Evolutionary conservation across 352 stramenopile genomes (phyloP).

Genomic region (Phytophthora boehmeriae): DNA sequence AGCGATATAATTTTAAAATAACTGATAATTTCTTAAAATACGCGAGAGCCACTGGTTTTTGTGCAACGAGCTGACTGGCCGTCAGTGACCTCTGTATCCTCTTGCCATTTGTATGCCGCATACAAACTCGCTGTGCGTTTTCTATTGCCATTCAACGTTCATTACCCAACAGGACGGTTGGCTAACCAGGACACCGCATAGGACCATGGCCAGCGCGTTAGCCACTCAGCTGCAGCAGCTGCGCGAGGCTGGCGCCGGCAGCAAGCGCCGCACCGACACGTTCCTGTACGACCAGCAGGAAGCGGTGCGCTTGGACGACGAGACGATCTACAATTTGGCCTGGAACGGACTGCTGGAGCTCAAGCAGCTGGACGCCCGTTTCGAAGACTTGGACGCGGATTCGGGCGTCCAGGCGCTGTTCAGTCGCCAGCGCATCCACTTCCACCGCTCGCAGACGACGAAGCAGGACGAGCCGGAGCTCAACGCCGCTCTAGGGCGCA

Average conservation of each 20-base stretch:
- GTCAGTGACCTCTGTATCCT: conserved; percentile 24
- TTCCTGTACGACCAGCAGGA: conserved; percentile 88
- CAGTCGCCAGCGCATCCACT: conserved; percentile 75
- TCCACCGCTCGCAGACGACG: conserved; percentile 72
- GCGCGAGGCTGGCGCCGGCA: conserved; percentile 74
- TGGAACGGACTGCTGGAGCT: conserved; percentile 85
- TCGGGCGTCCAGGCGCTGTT: conserved; percentile 64
- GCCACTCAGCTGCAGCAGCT: conserved; percentile 84
- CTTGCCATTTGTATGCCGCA: conserved; percentile 33
- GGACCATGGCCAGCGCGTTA: conserved; percentile 67
- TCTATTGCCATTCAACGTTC: conserved; percentile 16
- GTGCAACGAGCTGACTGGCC: conserved; percentile 15
- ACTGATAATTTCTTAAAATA: too few relatives aligned
- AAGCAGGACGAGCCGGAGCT: conserved; percentile 71
- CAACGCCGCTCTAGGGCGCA: conserved; percentile 61
- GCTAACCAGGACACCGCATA: conserved; percentile 10
- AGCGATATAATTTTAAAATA: too few relatives aligned
- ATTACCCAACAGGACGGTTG: conserved; percentile 32
- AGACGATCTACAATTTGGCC: conserved; percentile 86
- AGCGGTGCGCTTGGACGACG: conserved; percentile 79
- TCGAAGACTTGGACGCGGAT: conserved; percentile 71
- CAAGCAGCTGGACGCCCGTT: conserved; percentile 73
- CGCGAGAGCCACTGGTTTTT: too few relatives aligned
- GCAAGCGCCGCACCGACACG: conserved; percentile 81
- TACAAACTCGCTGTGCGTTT: conserved; percentile 36